Percentiles rank a stretch among this genome's conserved stretches.
These are phyloP conservation scores for Fusarium coicis DNA, from an alignment of 2,329 filamentous ascomycete species.

Conservation along the genomic window DNA sequence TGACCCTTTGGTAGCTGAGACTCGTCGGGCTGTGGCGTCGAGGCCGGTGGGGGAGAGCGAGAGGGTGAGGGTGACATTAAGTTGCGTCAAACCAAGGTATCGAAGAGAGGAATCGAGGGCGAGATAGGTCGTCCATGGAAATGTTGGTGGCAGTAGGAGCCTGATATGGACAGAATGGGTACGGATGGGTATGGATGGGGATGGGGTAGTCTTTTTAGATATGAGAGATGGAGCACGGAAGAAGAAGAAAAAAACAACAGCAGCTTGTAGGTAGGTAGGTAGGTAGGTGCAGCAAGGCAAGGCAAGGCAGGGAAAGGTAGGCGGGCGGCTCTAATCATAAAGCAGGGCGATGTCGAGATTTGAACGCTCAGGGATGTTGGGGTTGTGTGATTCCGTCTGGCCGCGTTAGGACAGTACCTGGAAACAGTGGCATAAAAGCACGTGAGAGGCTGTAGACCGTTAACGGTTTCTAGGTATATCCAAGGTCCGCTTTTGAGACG, in stretches of 20 bases:
- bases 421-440: background rate
- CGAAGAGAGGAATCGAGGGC: constrained; percentile 33
- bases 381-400: constrained; percentile 39
- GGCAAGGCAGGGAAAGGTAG: background rate
- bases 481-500: constrained; percentile 38
- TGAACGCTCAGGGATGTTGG: constrained; percentile 41
- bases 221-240: constrained; percentile 33
- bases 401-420: constrained; percentile 37
- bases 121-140: constrained; percentile 45
- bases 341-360: constrained; percentile 47
- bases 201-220: background rate
- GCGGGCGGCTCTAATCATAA: constrained; percentile 46
- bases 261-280: constrained; percentile 1
- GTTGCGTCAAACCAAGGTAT: constrained; percentile 40
- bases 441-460: constrained; percentile 14
- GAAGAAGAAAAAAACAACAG: constrained; percentile 7
- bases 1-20: constrained; percentile 65
- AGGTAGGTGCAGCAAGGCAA: background rate
- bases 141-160: constrained; percentile 33
- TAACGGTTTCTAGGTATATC: constrained; percentile 17
- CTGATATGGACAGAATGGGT: constrained; percentile 9
- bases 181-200: background rate
- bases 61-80: constrained; percentile 44
- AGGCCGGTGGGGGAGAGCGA: constrained; percentile 39
- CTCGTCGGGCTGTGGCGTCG: constrained; percentile 52